Evolutionary conservation across 2,329 filamentous ascomycete species (phyloP), one percentile per base, ranked within the genome.

Genomic region (Trichophaea hybrida): DNA sequence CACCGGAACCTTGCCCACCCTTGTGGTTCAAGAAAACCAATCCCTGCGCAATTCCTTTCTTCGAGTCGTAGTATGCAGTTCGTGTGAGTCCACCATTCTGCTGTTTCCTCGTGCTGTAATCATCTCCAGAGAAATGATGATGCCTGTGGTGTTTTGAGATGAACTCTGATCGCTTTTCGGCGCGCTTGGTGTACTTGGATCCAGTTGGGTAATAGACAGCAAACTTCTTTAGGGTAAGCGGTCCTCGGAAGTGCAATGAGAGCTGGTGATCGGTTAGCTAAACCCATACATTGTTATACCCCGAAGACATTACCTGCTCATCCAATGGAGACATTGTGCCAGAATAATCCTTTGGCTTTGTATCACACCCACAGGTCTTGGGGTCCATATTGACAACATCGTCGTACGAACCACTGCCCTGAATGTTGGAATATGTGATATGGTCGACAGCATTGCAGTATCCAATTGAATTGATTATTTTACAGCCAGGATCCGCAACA

Each of bases 201-300:
- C 17, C 15, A n/a, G 17, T 38, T 4, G 62, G 62, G n/a, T 55
- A 55, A 71, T 88, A 90, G 58, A 82, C 81, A 8, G 84, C 86
- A 58, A 88, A 76, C 65, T 86, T 78, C 69, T 80, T 81, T 35
- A 90, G 70, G 43, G 78, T 73, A 66, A 86, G 71, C 1, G 86
- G 85, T 2, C 86, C 86, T 66, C 85, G 82, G 69, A 89, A 76
- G 70, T 88, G 83, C 63, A 87, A 72, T 1, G 84, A 86, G 34
- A 89, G 75, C 84, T 88, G 61, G 0, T 43, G 38, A 43, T 15
- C 38, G 38, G 38, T 43, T 43, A 33, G n/a, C 24, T 24, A 24
- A 24, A 24, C 24, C 24, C 24, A 24, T 24, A 24, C 24, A 24
- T 54, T 12, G 17, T 43, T 15, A 15, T 4, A 15, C 38, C 10